phyloP scores from a whole-genome alignment of 305 asterid species.

The Fraxinus ornus region DNA sequence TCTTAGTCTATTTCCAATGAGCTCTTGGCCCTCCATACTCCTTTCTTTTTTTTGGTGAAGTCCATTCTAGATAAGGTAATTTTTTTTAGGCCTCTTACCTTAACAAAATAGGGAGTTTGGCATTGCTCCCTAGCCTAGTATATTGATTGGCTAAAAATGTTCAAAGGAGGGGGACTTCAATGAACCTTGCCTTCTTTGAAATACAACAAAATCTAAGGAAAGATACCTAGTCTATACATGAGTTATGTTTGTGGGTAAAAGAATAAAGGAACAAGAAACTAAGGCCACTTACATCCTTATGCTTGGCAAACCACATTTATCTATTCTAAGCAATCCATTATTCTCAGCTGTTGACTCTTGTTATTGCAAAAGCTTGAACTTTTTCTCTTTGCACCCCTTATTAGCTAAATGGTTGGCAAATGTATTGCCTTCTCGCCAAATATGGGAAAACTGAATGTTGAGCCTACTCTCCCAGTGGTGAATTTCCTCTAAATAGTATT shows the following conservation, averaged over 20 bases:
- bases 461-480: not conserved
- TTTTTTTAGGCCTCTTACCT: not conserved
- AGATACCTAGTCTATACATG: not conserved
- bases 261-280: not conserved
- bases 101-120: not conserved
- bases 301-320: not conserved
- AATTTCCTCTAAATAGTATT: not conserved
- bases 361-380: not conserved
- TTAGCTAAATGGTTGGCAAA: not conserved
- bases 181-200: not conserved
- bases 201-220: not conserved
- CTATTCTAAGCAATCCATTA: not conserved
- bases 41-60: not conserved
- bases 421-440: not conserved
- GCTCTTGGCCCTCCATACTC: not conserved
- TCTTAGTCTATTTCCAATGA: not conserved
- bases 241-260: not conserved
- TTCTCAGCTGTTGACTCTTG: not conserved
- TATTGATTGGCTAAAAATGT: not conserved
- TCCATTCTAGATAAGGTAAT: not conserved
- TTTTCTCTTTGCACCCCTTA: not conserved
- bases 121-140: not conserved
- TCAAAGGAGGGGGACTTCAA: not conserved
- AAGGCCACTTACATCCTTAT: not conserved
- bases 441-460: not conserved